Conservation (phyloP, 495 filamentous ascomycete species). For the Rostrohypoxylon terebratum region DNA sequence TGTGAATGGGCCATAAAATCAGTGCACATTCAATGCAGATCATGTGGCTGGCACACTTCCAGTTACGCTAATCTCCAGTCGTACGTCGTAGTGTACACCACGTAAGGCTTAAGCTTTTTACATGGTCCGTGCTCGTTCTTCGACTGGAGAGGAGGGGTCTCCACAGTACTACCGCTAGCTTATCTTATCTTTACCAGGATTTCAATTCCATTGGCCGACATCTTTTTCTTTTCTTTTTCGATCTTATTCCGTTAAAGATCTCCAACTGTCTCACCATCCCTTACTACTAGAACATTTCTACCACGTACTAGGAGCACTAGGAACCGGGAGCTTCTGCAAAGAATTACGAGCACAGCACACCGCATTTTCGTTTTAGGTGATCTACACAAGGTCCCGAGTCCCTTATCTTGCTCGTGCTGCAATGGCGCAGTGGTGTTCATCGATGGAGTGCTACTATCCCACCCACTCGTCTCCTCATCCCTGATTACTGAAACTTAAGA, state of each 20-base stretch:
- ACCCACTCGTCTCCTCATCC: slow-evolving; percentile 20
- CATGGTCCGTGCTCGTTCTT: slow-evolving; percentile 10
- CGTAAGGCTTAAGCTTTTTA: slow-evolving; percentile 4
- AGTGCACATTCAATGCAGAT: slow-evolving; percentile 24
- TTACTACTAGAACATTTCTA: background rate
- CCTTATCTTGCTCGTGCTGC: slow-evolving; percentile 24
- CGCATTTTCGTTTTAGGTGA: slow-evolving; percentile 45
- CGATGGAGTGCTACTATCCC: slow-evolving; percentile 31
- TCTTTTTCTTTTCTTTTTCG: background rate
- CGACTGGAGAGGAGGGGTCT: background rate
- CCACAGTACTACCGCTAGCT: too few relatives aligned
- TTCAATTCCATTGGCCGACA: too few relatives aligned
- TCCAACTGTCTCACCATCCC: background rate
- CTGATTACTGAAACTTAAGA: slow-evolving; percentile 1
- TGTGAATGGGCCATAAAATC: background rate
- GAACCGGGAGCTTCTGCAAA: slow-evolving; percentile 16
- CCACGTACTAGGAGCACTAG: background rate
- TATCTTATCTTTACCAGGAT: slow-evolving; percentile 22
- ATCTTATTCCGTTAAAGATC: background rate
- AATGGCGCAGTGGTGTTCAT: slow-evolving; percentile 21
- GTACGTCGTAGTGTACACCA: too few relatives aligned
- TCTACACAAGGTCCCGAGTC: slow-evolving; percentile 23
- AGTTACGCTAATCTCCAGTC: background rate
- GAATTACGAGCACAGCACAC: slow-evolving; percentile 37
- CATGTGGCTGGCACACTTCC: slow-evolving; percentile 35